Evolutionary conservation across 108 stramenopile genomes (phyloP).

Genomic region (Discostella pseudostelligera): DNA sequence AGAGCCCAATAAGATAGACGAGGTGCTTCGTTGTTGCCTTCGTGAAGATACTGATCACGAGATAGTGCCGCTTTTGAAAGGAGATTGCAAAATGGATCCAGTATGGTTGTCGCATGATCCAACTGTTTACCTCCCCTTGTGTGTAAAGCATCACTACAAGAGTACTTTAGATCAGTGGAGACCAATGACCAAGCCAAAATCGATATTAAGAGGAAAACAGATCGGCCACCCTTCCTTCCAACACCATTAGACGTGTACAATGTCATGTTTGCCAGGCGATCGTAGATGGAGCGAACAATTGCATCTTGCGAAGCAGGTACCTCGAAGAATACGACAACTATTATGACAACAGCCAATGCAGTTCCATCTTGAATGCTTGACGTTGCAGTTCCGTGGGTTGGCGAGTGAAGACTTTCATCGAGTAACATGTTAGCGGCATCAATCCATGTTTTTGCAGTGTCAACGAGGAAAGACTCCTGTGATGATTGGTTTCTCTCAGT

Average conservation of each 20-base stretch:
- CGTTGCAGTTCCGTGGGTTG: neutral
- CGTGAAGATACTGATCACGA: slow-evolving; percentile 1
- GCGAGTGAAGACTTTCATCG: slow-evolving; percentile 16
- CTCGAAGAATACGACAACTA: slow-evolving; percentile 41
- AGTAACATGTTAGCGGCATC: slow-evolving; percentile 40
- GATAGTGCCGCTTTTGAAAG: slow-evolving; percentile 24
- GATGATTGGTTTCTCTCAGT: slow-evolving; percentile 4
- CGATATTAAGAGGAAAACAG: slow-evolving; percentile 22
- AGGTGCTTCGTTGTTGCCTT: slow-evolving; percentile 5
- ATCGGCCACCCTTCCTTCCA: slow-evolving; percentile 1
- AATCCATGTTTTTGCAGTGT: slow-evolving; percentile 38
- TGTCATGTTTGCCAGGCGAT: slow-evolving; percentile 18
- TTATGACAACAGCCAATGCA: slow-evolving; percentile 31
- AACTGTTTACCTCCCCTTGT: slow-evolving; percentile 9
- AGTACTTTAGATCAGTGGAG: slow-evolving; percentile 7
- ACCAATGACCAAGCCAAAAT: slow-evolving; percentile 36
- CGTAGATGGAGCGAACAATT: slow-evolving; percentile 30
- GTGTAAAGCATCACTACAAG: slow-evolving; percentile 12
- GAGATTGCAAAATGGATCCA: slow-evolving; percentile 34
- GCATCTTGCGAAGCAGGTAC: slow-evolving; percentile 35
- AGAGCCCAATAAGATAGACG: slow-evolving; percentile 25
- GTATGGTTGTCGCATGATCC: slow-evolving; percentile 7
- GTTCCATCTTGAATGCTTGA: slow-evolving; percentile 19
- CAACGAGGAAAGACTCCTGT: slow-evolving; percentile 17
- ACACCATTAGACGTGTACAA: slow-evolving; percentile 7